These are phyloP conservation scores for Erodium trifolium DNA, from an alignment of 441 rosid genomes.

Conservation along the genomic window DNA sequence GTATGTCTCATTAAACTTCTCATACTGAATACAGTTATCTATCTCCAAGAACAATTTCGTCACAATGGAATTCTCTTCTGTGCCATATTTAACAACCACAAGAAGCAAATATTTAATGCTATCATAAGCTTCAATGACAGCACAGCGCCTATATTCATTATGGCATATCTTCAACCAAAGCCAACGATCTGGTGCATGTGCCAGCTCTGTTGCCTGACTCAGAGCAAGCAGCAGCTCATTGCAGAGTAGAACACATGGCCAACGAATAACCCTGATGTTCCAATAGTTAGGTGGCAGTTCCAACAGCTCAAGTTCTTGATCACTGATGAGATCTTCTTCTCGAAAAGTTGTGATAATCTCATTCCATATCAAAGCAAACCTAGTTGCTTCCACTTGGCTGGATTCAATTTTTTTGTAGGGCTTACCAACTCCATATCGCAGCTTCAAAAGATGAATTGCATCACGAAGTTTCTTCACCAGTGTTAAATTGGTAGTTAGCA, in stretches of 20 bases:
- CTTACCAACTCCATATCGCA: constrained; percentile 12
- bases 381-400: constrained; percentile 15
- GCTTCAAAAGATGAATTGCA: constrained; percentile 10
- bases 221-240: constrained; percentile 19
- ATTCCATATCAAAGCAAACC: constrained; percentile 23
- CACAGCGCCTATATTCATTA: constrained; percentile 18
- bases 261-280: constrained; percentile 16
- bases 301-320: constrained; percentile 14
- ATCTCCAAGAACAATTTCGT: constrained; percentile 6
- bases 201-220: constrained; percentile 14
- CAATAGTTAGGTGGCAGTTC: constrained; percentile 17
- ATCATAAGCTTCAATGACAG: constrained; percentile 20
- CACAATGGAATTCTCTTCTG: constrained; percentile 16
- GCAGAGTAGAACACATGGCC: constrained; percentile 23
- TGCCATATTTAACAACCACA: not conserved
- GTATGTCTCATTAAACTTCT: not conserved
- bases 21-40: constrained; percentile 5
- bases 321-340: constrained; percentile 20
- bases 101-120: constrained; percentile 15
- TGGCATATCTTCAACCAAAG: constrained; percentile 18
- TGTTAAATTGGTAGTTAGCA: not conserved
- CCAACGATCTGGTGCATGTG: constrained; percentile 11
- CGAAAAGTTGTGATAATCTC: constrained; percentile 18
- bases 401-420: constrained; percentile 15
- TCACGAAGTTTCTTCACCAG: constrained; percentile 9